Evolutionary conservation across 2,329 filamentous ascomycete species (phyloP), one percentile per base, ranked within the genome.

Genomic region (Nemania diffusa): DNA sequence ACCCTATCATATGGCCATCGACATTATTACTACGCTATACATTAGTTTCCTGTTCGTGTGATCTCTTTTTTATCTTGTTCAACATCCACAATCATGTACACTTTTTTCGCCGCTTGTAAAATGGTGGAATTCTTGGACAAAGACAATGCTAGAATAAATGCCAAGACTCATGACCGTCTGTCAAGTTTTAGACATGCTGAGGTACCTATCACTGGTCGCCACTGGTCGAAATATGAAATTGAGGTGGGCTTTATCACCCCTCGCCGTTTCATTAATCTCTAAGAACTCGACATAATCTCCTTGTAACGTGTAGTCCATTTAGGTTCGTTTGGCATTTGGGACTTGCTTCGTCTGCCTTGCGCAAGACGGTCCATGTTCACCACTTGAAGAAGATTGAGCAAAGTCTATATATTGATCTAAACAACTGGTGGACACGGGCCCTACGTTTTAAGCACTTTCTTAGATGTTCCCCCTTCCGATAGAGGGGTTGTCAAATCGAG

Each of bases 181-280:
- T 5, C 15, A 20, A n/a, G 13, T 44, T 44, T 44, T 44, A 32
- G 29, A 32, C 29, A 9, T 32, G 9, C 29, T 5, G 15, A 44
- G 13, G 40, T 17, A 44, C 15, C 4, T 15, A 20, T 44, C n/a
- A 20, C n/a, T n/a, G n/a, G n/a, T n/a, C n/a, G n/a, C n/a, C 40
- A 20, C 40, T 44, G 3, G 17, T 15, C 40, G 37, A 20, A 50
- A 44, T 56, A 56, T 32, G 55, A 67, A 46, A 63, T 63, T 64
- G 29, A 29, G 3, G 40, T 65, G 60, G 64, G 27, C 3, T 52
- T 20, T 15, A 37, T 34, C 17, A 58, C 53, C 34, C 58, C 64
- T 58, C 53, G 59, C 29, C 58, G n/a, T 63, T 66, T 62, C 40
- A 56, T 67, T 56, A 60, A 50, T 17, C 40, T 50, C 42, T 29